Base-by-base conservation (phyloP, 306 rosid species). In the Pterocarpus santalinus region DNA sequence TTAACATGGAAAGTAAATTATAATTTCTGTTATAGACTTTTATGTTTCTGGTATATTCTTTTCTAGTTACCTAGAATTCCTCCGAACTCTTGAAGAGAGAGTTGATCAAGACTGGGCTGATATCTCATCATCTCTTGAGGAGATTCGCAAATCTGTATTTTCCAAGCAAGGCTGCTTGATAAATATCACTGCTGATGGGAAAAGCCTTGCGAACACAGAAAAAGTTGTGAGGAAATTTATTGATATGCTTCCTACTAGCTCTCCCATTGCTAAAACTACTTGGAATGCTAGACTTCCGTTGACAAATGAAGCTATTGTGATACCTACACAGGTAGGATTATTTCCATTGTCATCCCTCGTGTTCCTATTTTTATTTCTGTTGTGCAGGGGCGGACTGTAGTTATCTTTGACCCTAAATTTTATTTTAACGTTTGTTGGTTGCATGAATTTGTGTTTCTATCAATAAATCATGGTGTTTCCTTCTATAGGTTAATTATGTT, bases 61-160 rank as follows among this genome's bases (percentile, higher is more conserved):
- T 79, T 79, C 75, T 65, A 95, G 99, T 85, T 93, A 93, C 88
- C 88, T 95, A 55, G 99, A 95, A 82, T 93, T 87, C 89, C 94
- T 93, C 52, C 88, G 81, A 81, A 73, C 85, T 63, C 94, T 95
- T 60, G 99, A 95, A 87, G 91, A 89, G 81, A 95, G 90, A 81
- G 92, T 90, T 84, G 97, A 95, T 86, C 88, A 89, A 81, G 93
- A 93, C 79, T 95, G 98, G 99, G 91, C 74, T 69, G 86, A 73
- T 70, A 88, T 95, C 69, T 93, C 97, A 63, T 89, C 90, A 33
- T 93, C 98, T 75, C 98, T 93, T n/a, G 97, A 91, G 88, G 98
- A 91, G 90, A 93, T 95, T 75, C 96, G 98, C 75, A 85, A 83
- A 80, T 87, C 92, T 76, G 41, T 95, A 51, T 87, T 95, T 83